phyloP scores from a whole-genome alignment of 2,329 filamentous ascomycete species.

The Colletotrichum sp. region DNA sequence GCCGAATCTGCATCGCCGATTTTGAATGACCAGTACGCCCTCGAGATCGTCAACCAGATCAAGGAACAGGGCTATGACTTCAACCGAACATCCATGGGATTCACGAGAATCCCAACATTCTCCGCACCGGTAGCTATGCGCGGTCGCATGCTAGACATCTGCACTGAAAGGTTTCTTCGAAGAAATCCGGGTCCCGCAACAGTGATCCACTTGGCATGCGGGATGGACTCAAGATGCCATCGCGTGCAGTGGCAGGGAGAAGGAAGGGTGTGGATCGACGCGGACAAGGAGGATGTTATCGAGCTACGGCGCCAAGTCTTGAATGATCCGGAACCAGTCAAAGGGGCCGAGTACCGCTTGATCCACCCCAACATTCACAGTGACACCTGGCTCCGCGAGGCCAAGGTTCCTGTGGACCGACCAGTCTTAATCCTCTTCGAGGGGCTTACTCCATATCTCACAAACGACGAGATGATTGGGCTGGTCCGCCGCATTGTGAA shows the following conservation, averaged over 20 bases:
- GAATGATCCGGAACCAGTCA: conserved; percentile 13
- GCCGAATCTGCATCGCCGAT: conserved; percentile 14
- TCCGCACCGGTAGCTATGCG: background rate
- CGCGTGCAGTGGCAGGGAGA: conserved; percentile 21
- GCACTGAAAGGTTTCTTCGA: conserved; percentile 28
- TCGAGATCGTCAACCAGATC: conserved; percentile 2
- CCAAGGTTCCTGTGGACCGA: conserved; percentile 29
- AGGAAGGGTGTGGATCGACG: conserved; percentile 34
- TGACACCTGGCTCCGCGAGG: conserved; percentile 30
- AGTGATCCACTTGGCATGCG: conserved; percentile 34
- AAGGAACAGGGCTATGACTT: conserved; percentile 13
- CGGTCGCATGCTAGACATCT: conserved; percentile 23
- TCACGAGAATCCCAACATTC: background rate
- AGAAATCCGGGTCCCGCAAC: conserved; percentile 25
- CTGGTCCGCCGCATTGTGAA: conserved; percentile 26
- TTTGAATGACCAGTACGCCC: conserved; percentile 16
- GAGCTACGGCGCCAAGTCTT: conserved; percentile 30
- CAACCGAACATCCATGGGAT: background rate
- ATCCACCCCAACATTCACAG: conserved; percentile 27
- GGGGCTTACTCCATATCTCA: conserved; percentile 34
- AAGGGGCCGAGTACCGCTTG: conserved; percentile 26
- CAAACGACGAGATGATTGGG: conserved; percentile 24
- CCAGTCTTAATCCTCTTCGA: conserved; percentile 35
- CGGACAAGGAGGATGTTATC: conserved; percentile 38
- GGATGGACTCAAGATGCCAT: conserved; percentile 31